Conservation (phyloP, 2,329 filamentous ascomycete species). For the Coniochaeta sp. region DNA sequence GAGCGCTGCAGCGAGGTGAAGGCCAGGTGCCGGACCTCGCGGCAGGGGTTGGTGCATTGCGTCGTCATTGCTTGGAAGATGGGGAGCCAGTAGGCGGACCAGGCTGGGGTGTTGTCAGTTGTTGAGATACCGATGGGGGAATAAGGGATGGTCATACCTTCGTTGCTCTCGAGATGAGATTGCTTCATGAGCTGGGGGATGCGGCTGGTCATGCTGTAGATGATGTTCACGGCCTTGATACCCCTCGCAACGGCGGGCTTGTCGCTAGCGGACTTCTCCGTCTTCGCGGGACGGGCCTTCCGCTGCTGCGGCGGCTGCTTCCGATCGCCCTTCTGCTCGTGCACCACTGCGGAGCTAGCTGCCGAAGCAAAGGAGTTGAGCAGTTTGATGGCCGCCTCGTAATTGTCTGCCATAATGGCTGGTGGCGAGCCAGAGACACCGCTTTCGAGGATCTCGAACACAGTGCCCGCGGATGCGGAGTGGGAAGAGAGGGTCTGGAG, state of each 20-base stretch:
- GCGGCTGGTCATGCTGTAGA: slow-evolving; percentile 73
- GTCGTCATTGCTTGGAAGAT: slow-evolving; percentile 83
- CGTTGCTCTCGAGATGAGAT: slow-evolving; percentile 80
- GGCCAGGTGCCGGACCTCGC: slow-evolving; percentile 84
- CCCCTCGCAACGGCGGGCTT: slow-evolving; percentile 70
- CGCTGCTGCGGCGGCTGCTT: slow-evolving; percentile 16
- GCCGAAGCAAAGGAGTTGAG: slow-evolving; percentile 86
- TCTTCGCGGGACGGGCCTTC: slow-evolving; percentile 36
- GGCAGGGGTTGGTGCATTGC: slow-evolving; percentile 91
- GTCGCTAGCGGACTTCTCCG: slow-evolving; percentile 47
- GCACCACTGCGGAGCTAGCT: slow-evolving; percentile 62
- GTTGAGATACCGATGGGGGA: not conserved
- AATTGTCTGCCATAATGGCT: slow-evolving; percentile 91
- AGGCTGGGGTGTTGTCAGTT: slow-evolving; percentile 52
- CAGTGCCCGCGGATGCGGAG: slow-evolving; percentile 63
- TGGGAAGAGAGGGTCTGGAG: slow-evolving; percentile 67
- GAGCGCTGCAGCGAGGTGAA: slow-evolving; percentile 81
- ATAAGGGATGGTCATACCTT: slow-evolving; percentile 46
- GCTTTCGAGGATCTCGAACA: slow-evolving; percentile 81
- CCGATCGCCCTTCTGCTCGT: slow-evolving; percentile 62
- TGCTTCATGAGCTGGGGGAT: slow-evolving; percentile 86
- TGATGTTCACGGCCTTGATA: slow-evolving; percentile 71
- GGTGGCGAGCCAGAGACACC: slow-evolving; percentile 68
- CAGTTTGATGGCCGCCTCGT: slow-evolving; percentile 75
- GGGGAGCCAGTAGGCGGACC: slow-evolving; percentile 96